Percentiles rank a stretch among this genome's conserved stretches.
Evolutionary conservation across 202 grass and related monocot species (phyloP).

Genomic region (Schoenoplectus triqueter): DNA sequence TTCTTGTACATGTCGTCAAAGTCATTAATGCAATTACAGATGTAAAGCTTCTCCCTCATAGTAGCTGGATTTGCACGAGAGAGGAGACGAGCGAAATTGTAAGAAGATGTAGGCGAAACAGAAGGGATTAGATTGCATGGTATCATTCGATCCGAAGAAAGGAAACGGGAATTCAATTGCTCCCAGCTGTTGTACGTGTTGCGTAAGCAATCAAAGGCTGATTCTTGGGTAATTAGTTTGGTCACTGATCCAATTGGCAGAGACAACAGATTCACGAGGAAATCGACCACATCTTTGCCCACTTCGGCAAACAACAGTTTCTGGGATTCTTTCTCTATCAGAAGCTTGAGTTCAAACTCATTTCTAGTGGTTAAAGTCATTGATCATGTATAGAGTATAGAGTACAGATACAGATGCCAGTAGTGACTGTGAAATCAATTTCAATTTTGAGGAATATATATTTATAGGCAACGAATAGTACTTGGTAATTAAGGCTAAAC

Average conservation of each 20-base stretch:
- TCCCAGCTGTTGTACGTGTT: slow-evolving; percentile 38
- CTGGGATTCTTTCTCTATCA: slow-evolving; percentile 29
- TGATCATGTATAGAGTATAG: not conserved
- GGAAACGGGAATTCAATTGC: slow-evolving; percentile 29
- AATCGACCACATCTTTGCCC: slow-evolving; percentile 39
- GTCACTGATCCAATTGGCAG: slow-evolving; percentile 33
- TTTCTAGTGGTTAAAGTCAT: not conserved
- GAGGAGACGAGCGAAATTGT: not conserved
- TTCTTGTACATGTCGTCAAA: not conserved
- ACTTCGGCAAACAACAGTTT: slow-evolving; percentile 48
- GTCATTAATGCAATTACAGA: slow-evolving; percentile 6
- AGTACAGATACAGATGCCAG: not conserved
- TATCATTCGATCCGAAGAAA: not conserved
- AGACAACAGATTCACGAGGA: slow-evolving; percentile 35
- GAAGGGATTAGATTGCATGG: not conserved
- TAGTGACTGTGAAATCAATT: not conserved
- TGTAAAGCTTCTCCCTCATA: not conserved
- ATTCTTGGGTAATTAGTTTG: slow-evolving; percentile 14
- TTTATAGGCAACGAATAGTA: not conserved
- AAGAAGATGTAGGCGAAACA: not conserved
- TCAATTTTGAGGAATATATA: not conserved
- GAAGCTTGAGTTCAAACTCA: slow-evolving; percentile 39
- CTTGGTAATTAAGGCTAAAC: not conserved
- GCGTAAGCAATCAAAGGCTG: not conserved
- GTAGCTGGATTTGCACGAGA: not conserved